Evolutionary conservation across 495 filamentous ascomycete genomes (phyloP).

Genomic region (Neurospora sublineolata): DNA sequence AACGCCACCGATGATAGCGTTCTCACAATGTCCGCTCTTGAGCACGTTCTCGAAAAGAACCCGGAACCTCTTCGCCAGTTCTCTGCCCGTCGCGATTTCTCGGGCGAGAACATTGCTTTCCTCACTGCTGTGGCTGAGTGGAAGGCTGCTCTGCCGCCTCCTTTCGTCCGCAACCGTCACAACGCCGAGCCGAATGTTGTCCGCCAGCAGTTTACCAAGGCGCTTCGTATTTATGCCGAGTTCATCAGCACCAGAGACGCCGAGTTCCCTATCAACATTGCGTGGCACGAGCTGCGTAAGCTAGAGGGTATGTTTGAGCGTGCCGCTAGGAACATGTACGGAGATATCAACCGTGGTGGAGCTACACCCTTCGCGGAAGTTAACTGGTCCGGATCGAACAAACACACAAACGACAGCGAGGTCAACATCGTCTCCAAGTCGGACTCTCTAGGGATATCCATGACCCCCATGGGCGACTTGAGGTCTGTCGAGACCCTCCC

Average conservation of each 20-base stretch:
- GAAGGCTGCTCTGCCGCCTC: constrained; percentile 25
- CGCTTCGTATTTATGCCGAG: constrained; percentile 46
- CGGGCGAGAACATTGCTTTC: constrained; percentile 59
- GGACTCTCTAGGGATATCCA: background rate
- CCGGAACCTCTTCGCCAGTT: constrained; percentile 45
- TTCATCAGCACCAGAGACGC: constrained; percentile 45
- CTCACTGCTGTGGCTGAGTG: constrained; percentile 46
- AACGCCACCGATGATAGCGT: constrained; percentile 28
- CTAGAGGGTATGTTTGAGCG: constrained; percentile 22
- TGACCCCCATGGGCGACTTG: background rate
- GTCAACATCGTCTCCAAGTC: constrained; percentile 7
- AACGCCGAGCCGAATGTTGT: constrained; percentile 11
- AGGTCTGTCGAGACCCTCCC: background rate
- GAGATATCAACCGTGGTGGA: constrained; percentile 3
- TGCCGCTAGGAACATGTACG: constrained; percentile 14
- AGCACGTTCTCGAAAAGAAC: constrained; percentile 44
- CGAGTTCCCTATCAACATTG: constrained; percentile 55
- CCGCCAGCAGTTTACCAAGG: constrained; percentile 36
- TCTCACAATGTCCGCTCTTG: constrained; percentile 48
- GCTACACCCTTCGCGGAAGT: constrained; percentile 15
- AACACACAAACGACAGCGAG: constrained; percentile 3
- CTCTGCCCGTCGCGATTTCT: constrained; percentile 51
- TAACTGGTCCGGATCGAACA: constrained; percentile 1
- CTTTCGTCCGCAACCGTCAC: constrained; percentile 11
- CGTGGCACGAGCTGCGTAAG: constrained; percentile 17